Percentiles rank a stretch among this genome's conserved stretches.
These are phyloP conservation scores for Lepidium aucheri DNA, from an alignment of 345 rosid genomes.

Conservation along the genomic window DNA sequence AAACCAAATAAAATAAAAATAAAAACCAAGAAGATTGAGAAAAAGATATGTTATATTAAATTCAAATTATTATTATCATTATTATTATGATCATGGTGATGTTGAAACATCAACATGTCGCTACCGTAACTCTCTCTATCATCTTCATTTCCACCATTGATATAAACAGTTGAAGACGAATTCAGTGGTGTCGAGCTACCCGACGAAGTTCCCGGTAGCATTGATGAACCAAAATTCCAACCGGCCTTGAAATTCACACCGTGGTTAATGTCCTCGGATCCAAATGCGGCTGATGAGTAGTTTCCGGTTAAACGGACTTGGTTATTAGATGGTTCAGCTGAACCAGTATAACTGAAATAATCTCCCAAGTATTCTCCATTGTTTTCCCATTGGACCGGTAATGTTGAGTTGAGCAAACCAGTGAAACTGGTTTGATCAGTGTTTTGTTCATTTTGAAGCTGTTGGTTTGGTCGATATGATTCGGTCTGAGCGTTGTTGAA, in stretches of 20 bases:
- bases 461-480: conserved; percentile 20
- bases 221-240: conserved; percentile 16
- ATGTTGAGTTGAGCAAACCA: conserved; percentile 22
- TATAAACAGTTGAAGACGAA: conserved; percentile 12
- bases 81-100: conserved; percentile 5
- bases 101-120: conserved; percentile 26
- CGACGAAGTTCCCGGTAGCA: conserved; percentile 18
- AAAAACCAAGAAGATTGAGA: neutral
- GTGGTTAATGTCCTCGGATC: neutral
- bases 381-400: conserved; percentile 19
- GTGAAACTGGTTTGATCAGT: conserved; percentile 15
- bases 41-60: conserved; percentile 1
- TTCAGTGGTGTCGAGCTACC: conserved; percentile 22
- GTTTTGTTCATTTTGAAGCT: conserved; percentile 1
- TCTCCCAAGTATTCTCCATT: conserved; percentile 15
- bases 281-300: no score
- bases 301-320: conserved; percentile 8
- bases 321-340: neutral
- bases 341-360: conserved; percentile 7
- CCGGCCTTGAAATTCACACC: neutral
- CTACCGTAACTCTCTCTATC: conserved; percentile 28
- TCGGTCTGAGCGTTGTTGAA: conserved; percentile 15
- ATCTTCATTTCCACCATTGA: conserved; percentile 28
- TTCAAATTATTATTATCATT: conserved; percentile 1
- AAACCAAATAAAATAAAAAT: neutral